Percentiles rank a stretch among this genome's conserved stretches.
Conservation (phyloP, 139 green algal species). For the Haematococcus lacustris region DNA sequence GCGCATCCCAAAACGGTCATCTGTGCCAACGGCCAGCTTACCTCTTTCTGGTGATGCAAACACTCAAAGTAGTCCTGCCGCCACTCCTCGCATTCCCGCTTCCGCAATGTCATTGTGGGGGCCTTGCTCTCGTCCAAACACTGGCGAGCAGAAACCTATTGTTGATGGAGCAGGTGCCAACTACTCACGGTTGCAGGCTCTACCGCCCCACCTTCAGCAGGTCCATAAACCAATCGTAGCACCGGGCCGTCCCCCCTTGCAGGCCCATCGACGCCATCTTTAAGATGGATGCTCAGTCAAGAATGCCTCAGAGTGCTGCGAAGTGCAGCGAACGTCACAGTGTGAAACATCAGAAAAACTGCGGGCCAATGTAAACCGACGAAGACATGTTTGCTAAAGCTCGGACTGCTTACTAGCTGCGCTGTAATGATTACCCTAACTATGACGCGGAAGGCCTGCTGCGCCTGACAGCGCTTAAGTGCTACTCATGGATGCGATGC, state of each 20-base stretch:
- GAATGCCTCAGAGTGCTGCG: neutral
- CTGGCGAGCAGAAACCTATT: too few relatives aligned
- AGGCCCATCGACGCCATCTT: constrained; percentile 25
- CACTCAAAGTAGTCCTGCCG: constrained; percentile 44
- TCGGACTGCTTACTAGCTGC: too few relatives aligned
- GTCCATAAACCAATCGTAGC: constrained; percentile 35
- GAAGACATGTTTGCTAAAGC: too few relatives aligned
- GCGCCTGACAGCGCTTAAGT: too few relatives aligned
- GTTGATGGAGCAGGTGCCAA: too few relatives aligned
- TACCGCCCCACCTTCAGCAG: constrained; percentile 19
- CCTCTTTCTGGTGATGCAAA: constrained; percentile 35
- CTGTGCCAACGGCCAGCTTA: neutral
- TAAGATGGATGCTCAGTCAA: neutral
- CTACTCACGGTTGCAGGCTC: too few relatives aligned
- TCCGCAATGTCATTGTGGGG: constrained; percentile 21
- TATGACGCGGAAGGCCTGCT: too few relatives aligned
- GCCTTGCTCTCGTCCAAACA: constrained; percentile 42
- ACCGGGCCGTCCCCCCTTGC: constrained; percentile 16
- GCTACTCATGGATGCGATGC: too few relatives aligned
- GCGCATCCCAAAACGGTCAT: too few relatives aligned
- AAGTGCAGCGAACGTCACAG: neutral
- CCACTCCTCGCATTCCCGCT: constrained; percentile 37
- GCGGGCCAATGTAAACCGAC: too few relatives aligned
- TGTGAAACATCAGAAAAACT: neutral
- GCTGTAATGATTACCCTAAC: too few relatives aligned